Conservation (phyloP, 2,329 filamentous ascomycete genomes). For the Paraphoma chrysanthemicola region DNA sequence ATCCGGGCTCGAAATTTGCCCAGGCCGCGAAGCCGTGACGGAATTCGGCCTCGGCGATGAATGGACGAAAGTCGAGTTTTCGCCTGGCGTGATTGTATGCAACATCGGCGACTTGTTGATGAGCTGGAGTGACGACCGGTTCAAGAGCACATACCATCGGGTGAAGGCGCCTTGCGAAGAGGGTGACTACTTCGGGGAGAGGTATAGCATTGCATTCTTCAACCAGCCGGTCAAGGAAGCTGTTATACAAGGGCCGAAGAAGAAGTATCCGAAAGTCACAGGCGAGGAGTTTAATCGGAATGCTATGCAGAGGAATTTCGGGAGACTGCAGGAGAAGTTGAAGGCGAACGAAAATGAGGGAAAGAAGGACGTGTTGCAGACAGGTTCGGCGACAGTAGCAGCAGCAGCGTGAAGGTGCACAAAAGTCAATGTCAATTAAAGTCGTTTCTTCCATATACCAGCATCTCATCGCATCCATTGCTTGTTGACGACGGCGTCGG, state of each 20-base stretch:
- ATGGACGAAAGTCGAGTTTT: slow-evolving; percentile 67
- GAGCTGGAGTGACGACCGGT: slow-evolving; percentile 71
- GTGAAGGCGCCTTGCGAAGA: slow-evolving; percentile 67
- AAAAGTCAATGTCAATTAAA: neutral
- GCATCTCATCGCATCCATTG: too few relatives aligned
- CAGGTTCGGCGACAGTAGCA: neutral
- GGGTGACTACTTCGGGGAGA: slow-evolving; percentile 63
- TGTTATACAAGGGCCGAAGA: slow-evolving; percentile 65
- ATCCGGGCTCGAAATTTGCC: slow-evolving; percentile 69
- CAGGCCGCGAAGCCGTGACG: slow-evolving; percentile 66
- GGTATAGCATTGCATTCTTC: slow-evolving; percentile 72
- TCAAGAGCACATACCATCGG: slow-evolving; percentile 71
- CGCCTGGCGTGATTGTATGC: slow-evolving; percentile 58
- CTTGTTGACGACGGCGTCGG: too few relatives aligned
- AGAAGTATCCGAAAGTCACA: slow-evolving; percentile 68
- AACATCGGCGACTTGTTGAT: slow-evolving; percentile 73
- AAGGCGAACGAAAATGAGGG: neutral
- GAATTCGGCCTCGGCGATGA: slow-evolving; percentile 65
- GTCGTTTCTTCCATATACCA: too few relatives aligned
- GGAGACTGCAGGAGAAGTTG: slow-evolving; percentile 59
- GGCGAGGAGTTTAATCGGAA: slow-evolving; percentile 66
- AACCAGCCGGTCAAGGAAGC: slow-evolving; percentile 68
- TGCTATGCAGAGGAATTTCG: slow-evolving; percentile 65
- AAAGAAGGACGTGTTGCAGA: neutral
- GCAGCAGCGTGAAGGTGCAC: neutral